phyloP scores from a whole-genome alignment of 495 filamentous ascomycete species.

The Aspergillus conjunctus region DNA sequence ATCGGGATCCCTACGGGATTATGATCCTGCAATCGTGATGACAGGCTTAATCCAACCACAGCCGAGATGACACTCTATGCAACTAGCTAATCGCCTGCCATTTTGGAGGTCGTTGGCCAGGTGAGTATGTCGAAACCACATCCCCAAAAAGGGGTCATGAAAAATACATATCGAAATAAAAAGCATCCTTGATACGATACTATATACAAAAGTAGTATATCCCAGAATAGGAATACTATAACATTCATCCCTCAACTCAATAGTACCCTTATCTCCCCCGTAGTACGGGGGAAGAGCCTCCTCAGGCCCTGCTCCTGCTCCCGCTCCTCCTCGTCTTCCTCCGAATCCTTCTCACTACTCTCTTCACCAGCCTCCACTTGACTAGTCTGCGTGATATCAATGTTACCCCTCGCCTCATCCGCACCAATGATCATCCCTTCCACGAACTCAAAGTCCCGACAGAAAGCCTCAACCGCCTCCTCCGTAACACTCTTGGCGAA shows the following conservation, averaged over 20 bases:
- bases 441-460: conserved; percentile 85
- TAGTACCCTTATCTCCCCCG: conserved; percentile 81
- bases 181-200: neutral
- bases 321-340: conserved; percentile 42
- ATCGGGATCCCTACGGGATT: conserved; percentile 78
- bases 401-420: conserved; percentile 53
- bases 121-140: neutral
- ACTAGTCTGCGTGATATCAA: conserved; percentile 32
- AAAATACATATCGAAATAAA: neutral
- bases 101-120: too few relatives aligned
- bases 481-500: conserved; percentile 76
- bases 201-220: conserved; percentile 3
- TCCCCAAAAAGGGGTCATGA: neutral
- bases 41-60: neutral
- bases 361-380: conserved; percentile 29
- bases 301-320: conserved; percentile 56
- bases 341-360: conserved; percentile 37
- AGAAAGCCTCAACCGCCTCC: conserved; percentile 83
- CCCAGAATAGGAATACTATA: neutral
- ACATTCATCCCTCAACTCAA: conserved; percentile 46
- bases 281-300: conserved; percentile 77
- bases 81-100: too few relatives aligned
- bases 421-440: conserved; percentile 67
- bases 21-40: conserved; percentile 52
- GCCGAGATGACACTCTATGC: too few relatives aligned